Conservation (phyloP, 225 moss, liverwort and hornwort species). For the Pseudoscleropodium purum region DNA sequence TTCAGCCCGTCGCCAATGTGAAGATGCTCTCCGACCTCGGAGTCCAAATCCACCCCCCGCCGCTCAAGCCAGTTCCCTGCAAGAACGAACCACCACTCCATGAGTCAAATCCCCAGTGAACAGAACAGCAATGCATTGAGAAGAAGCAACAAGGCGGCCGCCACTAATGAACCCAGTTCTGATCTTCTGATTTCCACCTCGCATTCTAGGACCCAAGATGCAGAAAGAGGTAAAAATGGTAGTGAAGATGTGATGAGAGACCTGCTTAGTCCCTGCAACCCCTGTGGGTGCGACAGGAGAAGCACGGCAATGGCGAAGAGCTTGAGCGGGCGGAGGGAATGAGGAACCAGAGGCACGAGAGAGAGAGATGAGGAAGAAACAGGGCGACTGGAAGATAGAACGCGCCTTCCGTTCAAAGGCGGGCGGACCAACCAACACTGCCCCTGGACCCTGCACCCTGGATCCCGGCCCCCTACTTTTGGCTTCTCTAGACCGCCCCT, state of each 20-base stretch:
- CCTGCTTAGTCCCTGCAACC: not conserved
- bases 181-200: not conserved
- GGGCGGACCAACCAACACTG: not conserved
- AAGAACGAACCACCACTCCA: not conserved
- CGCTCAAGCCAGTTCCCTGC: not conserved
- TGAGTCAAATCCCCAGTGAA: not conserved
- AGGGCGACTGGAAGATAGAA: not conserved
- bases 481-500: not conserved
- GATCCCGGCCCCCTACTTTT: not conserved
- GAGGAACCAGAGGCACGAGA: too few species aligned
- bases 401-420: not conserved
- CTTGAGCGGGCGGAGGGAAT: not conserved
- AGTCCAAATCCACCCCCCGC: not conserved
- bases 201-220: not conserved
- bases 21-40: not conserved
- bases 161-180: not conserved
- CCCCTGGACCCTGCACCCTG: not conserved
- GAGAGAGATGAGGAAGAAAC: not conserved
- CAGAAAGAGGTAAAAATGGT: too few species aligned
- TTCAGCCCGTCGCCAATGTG: not conserved
- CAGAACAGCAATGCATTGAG: not conserved
- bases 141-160: not conserved
- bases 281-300: not conserved
- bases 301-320: not conserved
- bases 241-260: not conserved